Conservation (phyloP, 1,284 basidiomycete genomes). For the Gomphus bonarii region DNA sequence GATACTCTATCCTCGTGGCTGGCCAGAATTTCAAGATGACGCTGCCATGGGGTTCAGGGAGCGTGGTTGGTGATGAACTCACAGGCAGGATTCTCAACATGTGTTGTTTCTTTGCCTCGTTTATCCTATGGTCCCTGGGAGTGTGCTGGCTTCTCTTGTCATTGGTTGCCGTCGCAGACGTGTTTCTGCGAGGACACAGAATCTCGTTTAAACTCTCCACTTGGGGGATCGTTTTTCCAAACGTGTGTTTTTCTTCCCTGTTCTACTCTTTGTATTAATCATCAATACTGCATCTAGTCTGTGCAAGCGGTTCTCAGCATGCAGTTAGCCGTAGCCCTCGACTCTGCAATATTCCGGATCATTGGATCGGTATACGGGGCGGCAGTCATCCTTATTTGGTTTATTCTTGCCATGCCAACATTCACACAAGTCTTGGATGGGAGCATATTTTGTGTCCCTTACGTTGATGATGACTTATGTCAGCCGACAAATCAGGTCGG, state of each 20-base stretch:
- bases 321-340: slow-evolving; percentile 33
- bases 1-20: slow-evolving; percentile 45
- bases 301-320: slow-evolving; percentile 37
- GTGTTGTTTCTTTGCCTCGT: slow-evolving; percentile 30
- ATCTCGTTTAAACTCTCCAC: slow-evolving; percentile 33
- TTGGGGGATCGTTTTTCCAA: slow-evolving; percentile 43
- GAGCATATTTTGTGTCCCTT: slow-evolving; percentile 5
- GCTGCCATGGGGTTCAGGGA: slow-evolving; percentile 26
- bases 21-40: slow-evolving; percentile 33
- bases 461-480: neutral
- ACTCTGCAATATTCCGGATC: slow-evolving; percentile 34
- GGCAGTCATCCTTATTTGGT: slow-evolving; percentile 9
- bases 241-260: slow-evolving; percentile 15
- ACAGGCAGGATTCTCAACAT: slow-evolving; percentile 29
- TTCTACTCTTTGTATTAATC: neutral
- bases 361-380: slow-evolving; percentile 26
- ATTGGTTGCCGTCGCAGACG: slow-evolving; percentile 22
- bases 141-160: slow-evolving; percentile 35
- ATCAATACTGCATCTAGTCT: slow-evolving; percentile 18
- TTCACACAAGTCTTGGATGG: slow-evolving; percentile 2
- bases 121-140: slow-evolving; percentile 35
- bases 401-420: slow-evolving; percentile 4
- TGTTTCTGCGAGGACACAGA: slow-evolving; percentile 19
- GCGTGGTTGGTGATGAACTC: slow-evolving; percentile 22
- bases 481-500: neutral